These are phyloP conservation scores for Neospora caninum DNA, from an alignment of 169 alveolate species.

Conservation along the genomic window DNA sequence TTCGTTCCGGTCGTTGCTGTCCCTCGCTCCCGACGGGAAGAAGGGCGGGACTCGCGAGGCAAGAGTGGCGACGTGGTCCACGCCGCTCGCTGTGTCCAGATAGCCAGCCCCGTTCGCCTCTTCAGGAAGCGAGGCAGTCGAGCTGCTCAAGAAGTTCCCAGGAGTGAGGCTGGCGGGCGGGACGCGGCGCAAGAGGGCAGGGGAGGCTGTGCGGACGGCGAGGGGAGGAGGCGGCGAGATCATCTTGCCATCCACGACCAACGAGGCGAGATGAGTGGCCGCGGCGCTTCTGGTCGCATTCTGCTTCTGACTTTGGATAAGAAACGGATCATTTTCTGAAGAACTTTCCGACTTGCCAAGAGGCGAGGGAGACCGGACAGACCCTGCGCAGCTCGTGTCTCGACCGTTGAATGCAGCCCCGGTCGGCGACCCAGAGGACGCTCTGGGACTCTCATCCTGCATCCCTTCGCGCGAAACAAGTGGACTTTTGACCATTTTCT, in stretches of 20 bases:
- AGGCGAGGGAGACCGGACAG: no score
- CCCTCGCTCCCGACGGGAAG: background rate
- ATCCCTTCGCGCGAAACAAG: no score
- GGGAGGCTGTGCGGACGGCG: background rate
- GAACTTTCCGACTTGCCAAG: no score
- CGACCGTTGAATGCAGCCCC: background rate
- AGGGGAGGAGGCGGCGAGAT: background rate
- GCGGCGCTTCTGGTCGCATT: background rate
- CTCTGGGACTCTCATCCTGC: no score
- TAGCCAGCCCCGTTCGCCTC: background rate
- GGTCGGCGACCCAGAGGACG: no score
- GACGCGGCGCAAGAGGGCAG: background rate
- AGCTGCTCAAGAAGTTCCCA: background rate
- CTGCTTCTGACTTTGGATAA: background rate
- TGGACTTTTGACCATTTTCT: no score
- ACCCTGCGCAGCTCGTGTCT: no score
- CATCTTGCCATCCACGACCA: background rate
- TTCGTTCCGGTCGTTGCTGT: no score
- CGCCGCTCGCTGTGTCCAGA: background rate
- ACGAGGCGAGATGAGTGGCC: background rate
- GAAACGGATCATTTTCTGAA: background rate
- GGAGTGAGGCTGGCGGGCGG: background rate
- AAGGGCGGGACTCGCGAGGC: background rate
- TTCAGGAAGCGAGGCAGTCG: background rate
- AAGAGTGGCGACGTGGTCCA: background rate